phyloP scores from a whole-genome alignment of 164 flowering plant genomes.

The Aristolochia fimbriata region DNA sequence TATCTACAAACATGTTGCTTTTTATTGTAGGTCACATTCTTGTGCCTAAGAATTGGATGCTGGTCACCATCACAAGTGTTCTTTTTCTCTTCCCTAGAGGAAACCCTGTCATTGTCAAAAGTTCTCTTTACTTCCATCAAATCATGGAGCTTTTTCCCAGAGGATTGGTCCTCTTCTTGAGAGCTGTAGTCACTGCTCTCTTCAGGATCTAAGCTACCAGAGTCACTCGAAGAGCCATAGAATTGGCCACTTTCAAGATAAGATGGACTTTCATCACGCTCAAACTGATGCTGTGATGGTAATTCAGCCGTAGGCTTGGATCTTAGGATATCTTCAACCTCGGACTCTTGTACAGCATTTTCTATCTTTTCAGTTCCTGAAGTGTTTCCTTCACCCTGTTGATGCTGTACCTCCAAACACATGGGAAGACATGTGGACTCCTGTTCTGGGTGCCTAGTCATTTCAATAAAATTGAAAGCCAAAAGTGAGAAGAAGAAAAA shows the following conservation, averaged over 20 bases:
- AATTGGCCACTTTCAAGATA: slow-evolving; percentile 10
- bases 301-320: slow-evolving; percentile 14
- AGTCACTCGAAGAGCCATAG: slow-evolving; percentile 16
- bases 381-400: no score
- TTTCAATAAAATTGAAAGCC: no score
- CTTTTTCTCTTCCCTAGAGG: slow-evolving; percentile 9
- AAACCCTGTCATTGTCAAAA: slow-evolving; percentile 11
- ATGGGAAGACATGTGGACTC: no score
- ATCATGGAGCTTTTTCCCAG: slow-evolving; percentile 10
- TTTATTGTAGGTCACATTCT: slow-evolving; percentile 15
- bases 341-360: no score
- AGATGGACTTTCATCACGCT: slow-evolving; percentile 17
- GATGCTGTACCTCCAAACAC: no score
- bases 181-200: slow-evolving; percentile 6
- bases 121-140: slow-evolving; percentile 9
- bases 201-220: slow-evolving; percentile 7
- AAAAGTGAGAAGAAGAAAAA: no score
- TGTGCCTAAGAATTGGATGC: slow-evolving; percentile 3
- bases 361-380: no score
- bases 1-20: slow-evolving; percentile 10
- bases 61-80: slow-evolving; percentile 9
- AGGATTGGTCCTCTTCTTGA: slow-evolving; percentile 8
- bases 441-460: no score
- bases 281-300: slow-evolving; percentile 16
- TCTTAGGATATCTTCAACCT: no score